Percentiles rank a stretch among this genome's conserved stretches.
These are phyloP conservation scores for Tylopilus plumbeoviolaceoides DNA, from an alignment of 768 basidiomycete species.

Conservation along the genomic window DNA sequence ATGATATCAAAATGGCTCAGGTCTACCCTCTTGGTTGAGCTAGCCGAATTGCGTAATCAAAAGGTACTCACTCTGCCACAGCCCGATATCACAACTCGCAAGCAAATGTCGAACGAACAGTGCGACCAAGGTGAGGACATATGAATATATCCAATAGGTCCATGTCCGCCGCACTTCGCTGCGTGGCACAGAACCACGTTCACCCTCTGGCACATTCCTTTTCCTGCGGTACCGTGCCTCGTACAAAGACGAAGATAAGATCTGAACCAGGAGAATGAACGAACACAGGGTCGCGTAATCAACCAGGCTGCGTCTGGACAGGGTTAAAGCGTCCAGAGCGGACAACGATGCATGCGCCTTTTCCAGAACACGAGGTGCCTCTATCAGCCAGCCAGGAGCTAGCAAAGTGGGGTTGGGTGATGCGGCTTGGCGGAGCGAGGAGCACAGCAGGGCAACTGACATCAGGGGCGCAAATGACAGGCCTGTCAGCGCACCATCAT, in stretches of 20 bases:
- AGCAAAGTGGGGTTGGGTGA: constrained; percentile 33
- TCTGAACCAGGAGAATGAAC: constrained; percentile 73
- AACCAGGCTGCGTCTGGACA: constrained; percentile 72
- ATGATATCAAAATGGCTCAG: constrained; percentile 72
- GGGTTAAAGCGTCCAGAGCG: constrained; percentile 50
- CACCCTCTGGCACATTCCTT: constrained; percentile 51
- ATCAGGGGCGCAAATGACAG: constrained; percentile 82
- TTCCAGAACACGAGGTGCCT: constrained; percentile 57
- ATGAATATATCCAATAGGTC: constrained; percentile 63
- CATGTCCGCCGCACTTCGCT: constrained; percentile 60
- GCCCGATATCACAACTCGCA: constrained; percentile 37
- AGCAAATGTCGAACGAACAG: constrained; percentile 49
- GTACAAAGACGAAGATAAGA: constrained; percentile 71
- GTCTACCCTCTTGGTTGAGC: constrained; percentile 43
- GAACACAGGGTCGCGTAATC: constrained; percentile 80
- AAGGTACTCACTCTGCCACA: constrained; percentile 67
- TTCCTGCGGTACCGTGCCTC: constrained; percentile 49
- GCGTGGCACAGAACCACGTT: constrained; percentile 72
- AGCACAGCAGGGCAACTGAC: constrained; percentile 61
- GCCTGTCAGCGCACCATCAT: constrained; percentile 84
- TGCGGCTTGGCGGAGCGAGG: constrained; percentile 40
- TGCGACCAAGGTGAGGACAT: constrained; percentile 47
- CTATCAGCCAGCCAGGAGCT: constrained; percentile 73
- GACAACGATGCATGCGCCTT: constrained; percentile 39
- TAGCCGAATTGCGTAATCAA: not conserved